Evolutionary conservation across 2,329 filamentous ascomycete genomes (phyloP).

Genomic region (Cadophora malorum): DNA sequence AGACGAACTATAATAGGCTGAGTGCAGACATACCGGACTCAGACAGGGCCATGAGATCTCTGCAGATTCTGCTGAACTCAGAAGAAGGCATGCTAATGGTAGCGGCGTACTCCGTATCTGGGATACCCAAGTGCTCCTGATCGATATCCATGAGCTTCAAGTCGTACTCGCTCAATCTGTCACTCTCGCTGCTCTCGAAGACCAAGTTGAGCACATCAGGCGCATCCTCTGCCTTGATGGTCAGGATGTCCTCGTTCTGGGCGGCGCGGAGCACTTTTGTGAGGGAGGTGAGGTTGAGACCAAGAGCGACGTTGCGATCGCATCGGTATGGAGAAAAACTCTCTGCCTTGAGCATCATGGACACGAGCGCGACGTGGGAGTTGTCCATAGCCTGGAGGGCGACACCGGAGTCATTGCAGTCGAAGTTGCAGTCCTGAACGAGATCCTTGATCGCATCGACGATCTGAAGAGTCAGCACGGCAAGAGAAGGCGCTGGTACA

Average conservation of each 20-base stretch:
- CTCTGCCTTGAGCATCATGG: constrained; percentile 97
- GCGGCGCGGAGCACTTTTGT: constrained; percentile 97
- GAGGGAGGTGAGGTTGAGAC: constrained; percentile 94
- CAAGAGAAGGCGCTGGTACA: neutral
- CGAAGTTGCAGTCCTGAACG: constrained; percentile 99
- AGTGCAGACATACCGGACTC: constrained; percentile 77
- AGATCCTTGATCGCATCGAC: constrained; percentile 99
- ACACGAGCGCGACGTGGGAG: constrained; percentile 97
- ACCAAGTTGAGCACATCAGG: constrained; percentile 94
- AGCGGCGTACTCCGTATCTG: constrained; percentile 97
- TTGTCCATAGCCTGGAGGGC: constrained; percentile 99
- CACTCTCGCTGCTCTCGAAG: constrained; percentile 88
- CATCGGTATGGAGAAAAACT: constrained; percentile 95
- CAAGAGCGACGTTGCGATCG: constrained; percentile 98
- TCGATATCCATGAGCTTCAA: constrained; percentile 99
- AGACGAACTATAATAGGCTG: neutral
- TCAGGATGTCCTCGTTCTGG: constrained; percentile 92
- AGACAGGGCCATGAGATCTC: constrained; percentile 88
- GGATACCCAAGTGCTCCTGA: constrained; percentile 98
- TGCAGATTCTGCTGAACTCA: constrained; percentile 95
- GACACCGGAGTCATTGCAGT: constrained; percentile 99
- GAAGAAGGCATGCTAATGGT: constrained; percentile 85
- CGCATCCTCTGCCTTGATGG: constrained; percentile 95
- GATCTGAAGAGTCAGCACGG: constrained; percentile 62
- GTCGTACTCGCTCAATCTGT: constrained; percentile 97